Evolutionary conservation across 2,329 filamentous ascomycete species (phyloP).

Genomic region (Penicillium sp.): DNA sequence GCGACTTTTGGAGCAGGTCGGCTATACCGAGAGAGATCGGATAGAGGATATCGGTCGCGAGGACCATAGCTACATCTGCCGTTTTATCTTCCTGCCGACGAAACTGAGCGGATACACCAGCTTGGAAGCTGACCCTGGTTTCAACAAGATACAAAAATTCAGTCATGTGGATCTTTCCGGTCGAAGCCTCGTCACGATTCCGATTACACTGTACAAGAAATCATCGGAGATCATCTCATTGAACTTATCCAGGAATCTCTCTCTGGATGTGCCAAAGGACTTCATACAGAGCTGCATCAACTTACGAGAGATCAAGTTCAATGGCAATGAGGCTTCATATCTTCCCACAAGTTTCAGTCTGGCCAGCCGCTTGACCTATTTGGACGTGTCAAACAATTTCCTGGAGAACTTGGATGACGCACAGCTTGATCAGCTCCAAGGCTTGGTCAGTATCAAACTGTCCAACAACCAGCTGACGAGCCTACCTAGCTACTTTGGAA

Average conservation of each 20-base stretch:
- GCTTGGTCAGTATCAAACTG: constrained; percentile 81
- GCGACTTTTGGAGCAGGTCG: constrained; percentile 79
- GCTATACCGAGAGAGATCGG: constrained; percentile 78
- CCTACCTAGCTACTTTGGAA: constrained; percentile 75
- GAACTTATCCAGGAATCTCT: constrained; percentile 87
- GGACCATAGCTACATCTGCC: constrained; percentile 94
- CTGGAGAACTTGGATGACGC: constrained; percentile 82
- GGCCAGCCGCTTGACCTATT: constrained; percentile 73
- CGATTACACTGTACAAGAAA: constrained; percentile 87
- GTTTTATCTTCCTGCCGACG: constrained; percentile 88
- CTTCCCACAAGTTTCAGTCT: constrained; percentile 78
- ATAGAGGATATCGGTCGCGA: constrained; percentile 92
- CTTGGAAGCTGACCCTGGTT: constrained; percentile 69
- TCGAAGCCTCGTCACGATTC: constrained; percentile 87
- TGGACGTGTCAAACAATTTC: constrained; percentile 93
- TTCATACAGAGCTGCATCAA: constrained; percentile 93
- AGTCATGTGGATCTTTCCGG: constrained; percentile 90
- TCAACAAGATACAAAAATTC: constrained; percentile 80
- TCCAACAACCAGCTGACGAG: constrained; percentile 84
- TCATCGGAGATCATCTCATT: constrained; percentile 89
- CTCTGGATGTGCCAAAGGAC: constrained; percentile 86
- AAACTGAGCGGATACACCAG: constrained; percentile 74
- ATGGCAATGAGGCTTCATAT: constrained; percentile 84
- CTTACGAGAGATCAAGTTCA: constrained; percentile 90
- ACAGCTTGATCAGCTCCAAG: constrained; percentile 67